Evolutionary conservation across 2,329 filamentous ascomycete genomes (phyloP).

Genomic region (Alternaria brassicae): DNA sequence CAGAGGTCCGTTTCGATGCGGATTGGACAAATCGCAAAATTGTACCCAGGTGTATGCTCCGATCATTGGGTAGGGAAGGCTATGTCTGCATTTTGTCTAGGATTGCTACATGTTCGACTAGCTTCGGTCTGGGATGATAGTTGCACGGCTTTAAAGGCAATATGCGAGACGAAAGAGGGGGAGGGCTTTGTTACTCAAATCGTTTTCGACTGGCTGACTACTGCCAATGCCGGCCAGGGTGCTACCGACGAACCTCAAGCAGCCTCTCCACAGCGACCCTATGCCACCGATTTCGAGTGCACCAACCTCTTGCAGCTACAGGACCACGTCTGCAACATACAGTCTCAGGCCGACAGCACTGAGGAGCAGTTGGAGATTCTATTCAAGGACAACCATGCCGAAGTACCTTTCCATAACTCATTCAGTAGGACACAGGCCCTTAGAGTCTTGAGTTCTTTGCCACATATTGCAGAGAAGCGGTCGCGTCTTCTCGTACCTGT

Average conservation of each 20-base stretch:
- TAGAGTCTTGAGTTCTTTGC: slow-evolving; percentile 75
- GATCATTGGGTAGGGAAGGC: slow-evolving; percentile 73
- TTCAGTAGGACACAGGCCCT: slow-evolving; percentile 79
- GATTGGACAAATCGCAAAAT: slow-evolving; percentile 74
- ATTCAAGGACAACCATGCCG: slow-evolving; percentile 70
- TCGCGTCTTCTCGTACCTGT: slow-evolving; percentile 86
- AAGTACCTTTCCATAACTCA: slow-evolving; percentile 58
- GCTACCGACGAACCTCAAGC: slow-evolving; percentile 11
- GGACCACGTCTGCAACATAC: slow-evolving; percentile 23
- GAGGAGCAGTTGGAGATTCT: slow-evolving; percentile 64
- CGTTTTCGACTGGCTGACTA: slow-evolving; percentile 76
- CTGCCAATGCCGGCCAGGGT: slow-evolving; percentile 18
- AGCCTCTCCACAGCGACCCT: slow-evolving; percentile 31
- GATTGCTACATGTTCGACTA: slow-evolving; percentile 84
- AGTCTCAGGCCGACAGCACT: slow-evolving; percentile 25
- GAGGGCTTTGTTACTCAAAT: slow-evolving; percentile 76
- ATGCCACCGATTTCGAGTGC: slow-evolving; percentile 81
- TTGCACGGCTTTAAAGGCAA: slow-evolving; percentile 74
- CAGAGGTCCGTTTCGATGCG: slow-evolving; percentile 82
- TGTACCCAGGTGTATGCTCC: slow-evolving; percentile 66
- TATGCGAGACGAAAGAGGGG: slow-evolving; percentile 73
- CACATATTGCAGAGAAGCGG: slow-evolving; percentile 81
- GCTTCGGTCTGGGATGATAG: slow-evolving; percentile 89
- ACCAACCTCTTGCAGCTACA: slow-evolving; percentile 70
- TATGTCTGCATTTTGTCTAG: slow-evolving; percentile 84